Evolutionary conservation across 2,329 filamentous ascomycete genomes (phyloP).

Genomic region (Xylaria multiplex): DNA sequence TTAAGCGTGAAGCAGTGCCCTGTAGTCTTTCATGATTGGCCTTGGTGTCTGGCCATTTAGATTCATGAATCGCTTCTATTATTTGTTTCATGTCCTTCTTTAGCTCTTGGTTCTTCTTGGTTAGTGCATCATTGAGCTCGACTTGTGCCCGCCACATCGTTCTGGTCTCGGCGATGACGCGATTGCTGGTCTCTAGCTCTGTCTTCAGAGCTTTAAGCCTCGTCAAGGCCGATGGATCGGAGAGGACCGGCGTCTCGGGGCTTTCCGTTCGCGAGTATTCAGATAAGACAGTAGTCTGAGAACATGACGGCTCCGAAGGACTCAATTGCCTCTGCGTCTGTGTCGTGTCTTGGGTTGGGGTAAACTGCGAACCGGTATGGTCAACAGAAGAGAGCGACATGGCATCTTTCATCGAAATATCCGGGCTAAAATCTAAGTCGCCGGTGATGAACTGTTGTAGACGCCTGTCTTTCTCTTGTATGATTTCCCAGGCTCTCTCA

Average conservation of each 20-base stretch:
- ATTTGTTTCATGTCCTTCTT: slow-evolving; percentile 7
- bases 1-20: slow-evolving; percentile 3
- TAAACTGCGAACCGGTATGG: not conserved
- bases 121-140: not conserved
- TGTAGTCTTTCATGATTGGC: not conserved
- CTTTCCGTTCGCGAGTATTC: not conserved
- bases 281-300: not conserved
- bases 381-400: not conserved
- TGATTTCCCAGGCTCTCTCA: slow-evolving; percentile 25
- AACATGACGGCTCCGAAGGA: not conserved
- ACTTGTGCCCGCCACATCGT: slow-evolving; percentile 3
- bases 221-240: not conserved
- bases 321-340: not conserved
- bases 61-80: not conserved
- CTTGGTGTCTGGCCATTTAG: not conserved
- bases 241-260: not conserved
- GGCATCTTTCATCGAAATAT: not conserved
- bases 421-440: not conserved
- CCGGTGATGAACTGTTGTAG: not conserved
- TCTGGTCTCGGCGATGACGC: not conserved
- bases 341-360: not conserved
- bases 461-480: slow-evolving; percentile 24
- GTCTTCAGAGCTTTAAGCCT: not conserved
- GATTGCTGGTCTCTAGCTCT: not conserved
- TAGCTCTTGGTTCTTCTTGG: slow-evolving; percentile 11